A percentile compares a stretch with the other conserved stretches of the same genome.
Evolutionary conservation across 805 yeast genomes (phyloP).

Genomic region (Blastobotrys robertii): DNA sequence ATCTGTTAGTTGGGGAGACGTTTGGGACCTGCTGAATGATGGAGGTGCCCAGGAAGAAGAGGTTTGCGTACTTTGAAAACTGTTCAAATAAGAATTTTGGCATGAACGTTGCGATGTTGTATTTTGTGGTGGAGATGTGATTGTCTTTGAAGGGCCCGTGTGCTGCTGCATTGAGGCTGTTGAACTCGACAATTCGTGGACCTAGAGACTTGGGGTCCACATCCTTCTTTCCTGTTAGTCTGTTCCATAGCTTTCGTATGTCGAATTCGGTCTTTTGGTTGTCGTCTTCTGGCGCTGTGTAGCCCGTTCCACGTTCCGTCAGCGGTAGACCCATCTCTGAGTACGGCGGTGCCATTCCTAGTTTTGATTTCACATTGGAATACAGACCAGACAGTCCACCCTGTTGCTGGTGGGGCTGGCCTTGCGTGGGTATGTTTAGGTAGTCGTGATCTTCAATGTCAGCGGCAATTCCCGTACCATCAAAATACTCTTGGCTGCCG

Average conservation of each 20-base stretch:
- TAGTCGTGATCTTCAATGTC: constrained; percentile 13
- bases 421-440: background rate
- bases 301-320: constrained; percentile 15
- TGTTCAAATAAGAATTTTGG: constrained; percentile 96
- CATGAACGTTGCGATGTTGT: constrained; percentile 82
- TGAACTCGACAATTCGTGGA: constrained; percentile 59
- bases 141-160: constrained; percentile 55
- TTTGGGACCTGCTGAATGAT: constrained; percentile 93
- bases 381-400: constrained; percentile 17
- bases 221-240: constrained; percentile 20
- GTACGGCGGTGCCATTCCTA: constrained; percentile 21
- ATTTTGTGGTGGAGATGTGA: constrained; percentile 90
- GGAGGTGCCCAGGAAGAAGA: constrained; percentile 88
- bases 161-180: constrained; percentile 47
- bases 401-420: background rate
- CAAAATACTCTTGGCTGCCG: constrained; percentile 10
- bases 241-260: constrained; percentile 24
- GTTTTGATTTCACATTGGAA: constrained; percentile 17
- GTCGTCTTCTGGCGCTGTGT: constrained; percentile 9
- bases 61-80: constrained; percentile 91
- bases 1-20: constrained; percentile 93
- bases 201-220: constrained; percentile 29
- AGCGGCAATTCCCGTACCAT: constrained; percentile 15
- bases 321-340: constrained; percentile 25
- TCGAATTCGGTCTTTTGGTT: constrained; percentile 24